Conservation (phyloP, 2,329 filamentous ascomycete species). For the Stagonosporopsis cucurbitacearum region DNA sequence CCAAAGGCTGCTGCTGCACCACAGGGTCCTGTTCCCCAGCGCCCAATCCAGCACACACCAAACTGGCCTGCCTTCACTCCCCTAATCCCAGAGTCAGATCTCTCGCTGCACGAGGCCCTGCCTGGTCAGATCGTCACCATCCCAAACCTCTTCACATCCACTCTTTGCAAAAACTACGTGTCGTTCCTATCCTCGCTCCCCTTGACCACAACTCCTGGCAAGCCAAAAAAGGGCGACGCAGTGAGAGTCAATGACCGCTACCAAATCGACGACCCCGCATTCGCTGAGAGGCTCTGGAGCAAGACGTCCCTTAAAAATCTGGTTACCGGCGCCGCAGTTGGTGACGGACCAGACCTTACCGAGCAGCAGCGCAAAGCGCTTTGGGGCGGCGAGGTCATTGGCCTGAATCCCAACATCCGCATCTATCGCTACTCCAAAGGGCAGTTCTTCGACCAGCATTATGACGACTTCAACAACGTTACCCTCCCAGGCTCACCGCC, state of each 20-base stretch:
- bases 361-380: conserved; percentile 46
- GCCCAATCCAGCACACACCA: conserved; percentile 44
- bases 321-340: conserved; percentile 47
- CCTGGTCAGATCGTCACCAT: conserved; percentile 74
- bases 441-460: conserved; percentile 93
- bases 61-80: conserved; percentile 78
- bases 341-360: conserved; percentile 37
- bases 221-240: conserved; percentile 80
- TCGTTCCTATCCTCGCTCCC: conserved; percentile 74
- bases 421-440: conserved; percentile 86
- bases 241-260: conserved; percentile 89
- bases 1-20: conserved; percentile 22
- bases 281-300: conserved; percentile 78
- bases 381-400: conserved; percentile 85
- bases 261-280: conserved; percentile 76
- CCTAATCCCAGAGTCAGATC: conserved; percentile 68
- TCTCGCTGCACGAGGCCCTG: conserved; percentile 65
- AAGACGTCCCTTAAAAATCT: conserved; percentile 75
- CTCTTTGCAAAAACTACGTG: conserved; percentile 77
- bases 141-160: conserved; percentile 74
- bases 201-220: conserved; percentile 76
- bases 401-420: conserved; percentile 85
- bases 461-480: conserved; percentile 85
- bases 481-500: conserved; percentile 55
- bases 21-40: conserved; percentile 2